phyloP scores from a whole-genome alignment of 1,284 basidiomycete species.

The Meripilus lineatus region DNA sequence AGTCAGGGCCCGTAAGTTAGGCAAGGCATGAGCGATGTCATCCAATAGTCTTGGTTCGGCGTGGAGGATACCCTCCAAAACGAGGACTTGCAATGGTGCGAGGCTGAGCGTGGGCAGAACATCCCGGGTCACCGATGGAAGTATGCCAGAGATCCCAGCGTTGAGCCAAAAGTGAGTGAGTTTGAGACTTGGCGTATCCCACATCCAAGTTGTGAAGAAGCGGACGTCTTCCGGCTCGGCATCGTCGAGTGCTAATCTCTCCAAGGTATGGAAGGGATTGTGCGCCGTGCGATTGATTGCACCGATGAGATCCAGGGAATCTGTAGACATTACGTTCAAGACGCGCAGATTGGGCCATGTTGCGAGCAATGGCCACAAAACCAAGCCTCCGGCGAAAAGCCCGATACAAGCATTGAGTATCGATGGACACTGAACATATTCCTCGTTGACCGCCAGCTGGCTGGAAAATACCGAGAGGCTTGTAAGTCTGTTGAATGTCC shows the following conservation, averaged over 20 bases:
- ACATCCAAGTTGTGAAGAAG: not conserved
- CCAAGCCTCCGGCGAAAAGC: too few species aligned
- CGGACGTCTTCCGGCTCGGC: not conserved
- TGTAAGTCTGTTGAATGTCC: too few species aligned
- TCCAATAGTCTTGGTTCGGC: slow-evolving; percentile 1
- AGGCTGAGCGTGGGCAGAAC: not conserved
- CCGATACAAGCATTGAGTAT: too few species aligned
- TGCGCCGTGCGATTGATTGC: not conserved
- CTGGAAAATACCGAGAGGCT: too few species aligned
- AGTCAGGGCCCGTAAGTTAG: slow-evolving; percentile 5
- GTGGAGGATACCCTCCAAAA: slow-evolving; percentile 2
- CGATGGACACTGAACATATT: too few species aligned
- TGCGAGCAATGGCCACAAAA: too few species aligned
- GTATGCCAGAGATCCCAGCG: not conserved
- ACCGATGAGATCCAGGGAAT: not conserved
- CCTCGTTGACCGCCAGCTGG: too few species aligned
- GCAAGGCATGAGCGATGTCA: slow-evolving; percentile 1
- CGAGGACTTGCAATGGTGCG: not conserved
- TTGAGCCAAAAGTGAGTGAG: not conserved
- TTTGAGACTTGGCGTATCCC: not conserved
- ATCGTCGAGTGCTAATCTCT: not conserved
- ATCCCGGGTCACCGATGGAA: not conserved
- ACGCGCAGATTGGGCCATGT: too few species aligned
- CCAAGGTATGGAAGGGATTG: not conserved
- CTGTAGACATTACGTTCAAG: too few species aligned